These are phyloP conservation scores for Penicillium silybi DNA, from an alignment of 495 filamentous ascomycete species.

Conservation along the genomic window DNA sequence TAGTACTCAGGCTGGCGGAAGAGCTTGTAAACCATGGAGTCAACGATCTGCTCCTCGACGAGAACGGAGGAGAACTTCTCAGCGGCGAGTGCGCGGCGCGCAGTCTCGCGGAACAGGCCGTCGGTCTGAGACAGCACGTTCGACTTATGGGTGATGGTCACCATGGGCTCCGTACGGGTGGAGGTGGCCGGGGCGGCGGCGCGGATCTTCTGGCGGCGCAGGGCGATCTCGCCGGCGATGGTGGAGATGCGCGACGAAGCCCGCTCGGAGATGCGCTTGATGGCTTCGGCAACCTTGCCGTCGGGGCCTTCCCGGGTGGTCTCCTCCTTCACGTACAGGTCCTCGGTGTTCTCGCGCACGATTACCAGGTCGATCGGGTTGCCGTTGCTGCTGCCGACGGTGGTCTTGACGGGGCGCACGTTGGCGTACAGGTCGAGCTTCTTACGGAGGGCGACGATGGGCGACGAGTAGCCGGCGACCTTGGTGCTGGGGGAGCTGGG, in stretches of 20 bases:
- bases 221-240: constrained; percentile 92
- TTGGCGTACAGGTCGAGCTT: constrained; percentile 94
- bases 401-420: constrained; percentile 91
- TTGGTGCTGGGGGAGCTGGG: constrained; percentile 74
- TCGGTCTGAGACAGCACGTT: constrained; percentile 97
- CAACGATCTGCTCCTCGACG: constrained; percentile 97
- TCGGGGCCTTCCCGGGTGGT: constrained; percentile 64
- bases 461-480: constrained; percentile 92
- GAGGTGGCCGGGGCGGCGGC: constrained; percentile 38
- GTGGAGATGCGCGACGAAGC: constrained; percentile 80
- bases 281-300: constrained; percentile 90
- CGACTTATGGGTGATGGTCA: constrained; percentile 97
- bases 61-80: constrained; percentile 57
- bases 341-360: constrained; percentile 97
- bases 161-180: constrained; percentile 66
- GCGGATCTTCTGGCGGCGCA: constrained; percentile 79
- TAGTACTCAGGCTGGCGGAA: constrained; percentile 92
- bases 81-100: constrained; percentile 63
- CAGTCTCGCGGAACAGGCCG: constrained; percentile 85
- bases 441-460: constrained; percentile 96
- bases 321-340: constrained; percentile 98
- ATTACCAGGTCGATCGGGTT: constrained; percentile 91
- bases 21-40: constrained; percentile 98
- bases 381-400: constrained; percentile 47
- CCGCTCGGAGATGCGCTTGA: constrained; percentile 89